Evolutionary conservation across 2,329 filamentous ascomycete genomes (phyloP).

Genomic region (Sclerotinia subarctica): DNA sequence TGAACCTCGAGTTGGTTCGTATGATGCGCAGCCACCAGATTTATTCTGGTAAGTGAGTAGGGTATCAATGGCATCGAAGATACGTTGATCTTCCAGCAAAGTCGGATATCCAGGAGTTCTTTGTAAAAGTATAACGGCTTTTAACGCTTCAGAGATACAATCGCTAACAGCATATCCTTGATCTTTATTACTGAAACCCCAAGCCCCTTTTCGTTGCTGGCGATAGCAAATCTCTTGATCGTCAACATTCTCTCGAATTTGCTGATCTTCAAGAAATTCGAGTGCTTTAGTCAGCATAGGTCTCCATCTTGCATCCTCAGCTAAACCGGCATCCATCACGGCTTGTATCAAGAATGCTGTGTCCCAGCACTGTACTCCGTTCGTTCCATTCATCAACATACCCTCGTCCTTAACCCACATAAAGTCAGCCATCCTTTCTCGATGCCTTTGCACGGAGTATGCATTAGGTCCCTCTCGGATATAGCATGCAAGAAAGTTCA

Average conservation of each 20-base stretch:
- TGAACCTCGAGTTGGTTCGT: constrained; percentile 78
- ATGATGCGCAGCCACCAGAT: constrained; percentile 83
- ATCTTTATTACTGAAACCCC: constrained; percentile 89
- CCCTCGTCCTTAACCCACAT: constrained; percentile 91
- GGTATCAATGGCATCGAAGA: constrained; percentile 87
- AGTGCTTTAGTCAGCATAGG: constrained; percentile 82
- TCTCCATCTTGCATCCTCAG: constrained; percentile 71
- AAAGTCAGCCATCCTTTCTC: constrained; percentile 79
- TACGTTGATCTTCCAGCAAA: constrained; percentile 70
- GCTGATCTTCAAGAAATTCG: constrained; percentile 83
- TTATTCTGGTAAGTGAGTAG: constrained; percentile 86
- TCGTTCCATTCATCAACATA: constrained; percentile 93
- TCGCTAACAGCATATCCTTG: constrained; percentile 97
- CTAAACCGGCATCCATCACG: constrained; percentile 73
- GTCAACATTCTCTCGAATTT: constrained; percentile 76
- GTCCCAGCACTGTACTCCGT: constrained; percentile 98
- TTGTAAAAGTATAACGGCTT: constrained; percentile 81
- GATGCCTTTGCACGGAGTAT: constrained; percentile 68
- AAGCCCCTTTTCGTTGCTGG: constrained; percentile 86
- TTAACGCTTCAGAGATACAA: constrained; percentile 87
- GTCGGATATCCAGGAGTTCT: constrained; percentile 70
- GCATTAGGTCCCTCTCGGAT: constrained; percentile 77
- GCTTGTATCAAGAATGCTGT: constrained; percentile 87
- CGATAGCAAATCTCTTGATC: constrained; percentile 75
- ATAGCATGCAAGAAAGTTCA: constrained; percentile 88